These are phyloP conservation scores for Xerocomellus dryophilus DNA, from an alignment of 768 basidiomycete genomes.

Conservation along the genomic window DNA sequence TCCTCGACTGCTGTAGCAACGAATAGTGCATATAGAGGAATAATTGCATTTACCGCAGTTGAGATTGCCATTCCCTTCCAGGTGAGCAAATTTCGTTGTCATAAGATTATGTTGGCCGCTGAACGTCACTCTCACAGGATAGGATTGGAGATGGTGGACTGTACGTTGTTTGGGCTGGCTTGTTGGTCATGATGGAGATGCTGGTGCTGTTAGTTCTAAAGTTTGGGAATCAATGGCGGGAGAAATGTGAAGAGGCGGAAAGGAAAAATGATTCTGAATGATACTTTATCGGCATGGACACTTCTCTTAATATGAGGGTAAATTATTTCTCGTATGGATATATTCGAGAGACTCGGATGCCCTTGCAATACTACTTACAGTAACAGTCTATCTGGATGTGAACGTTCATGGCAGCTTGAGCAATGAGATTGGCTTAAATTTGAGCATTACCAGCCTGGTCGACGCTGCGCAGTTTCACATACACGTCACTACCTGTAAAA, in stretches of 20 bases:
- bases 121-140: conserved; percentile 6
- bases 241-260: conserved; percentile 46
- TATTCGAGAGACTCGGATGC: background rate
- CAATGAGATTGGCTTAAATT: conserved; percentile 30
- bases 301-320: background rate
- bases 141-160: conserved; percentile 30
- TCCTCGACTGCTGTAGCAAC: conserved; percentile 73
- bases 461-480: conserved; percentile 52
- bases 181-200: conserved; percentile 51
- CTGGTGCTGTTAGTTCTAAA: conserved; percentile 56
- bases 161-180: conserved; percentile 43
- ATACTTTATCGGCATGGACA: background rate
- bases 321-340: conserved; percentile 3
- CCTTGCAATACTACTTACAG: background rate
- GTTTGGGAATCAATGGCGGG: conserved; percentile 62
- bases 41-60: conserved; percentile 62
- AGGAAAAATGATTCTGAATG: conserved; percentile 3
- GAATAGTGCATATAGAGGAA: conserved; percentile 75
- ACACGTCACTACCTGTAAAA: conserved; percentile 47
- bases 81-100: conserved; percentile 8
- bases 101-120: background rate
- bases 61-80: conserved; percentile 81
- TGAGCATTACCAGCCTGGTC: conserved; percentile 52
- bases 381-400: background rate
- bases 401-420: background rate